Evolutionary conservation across 306 rosid species (phyloP), one percentile per base, ranked within the genome.

Genomic region (Dalbergia oliveri): DNA sequence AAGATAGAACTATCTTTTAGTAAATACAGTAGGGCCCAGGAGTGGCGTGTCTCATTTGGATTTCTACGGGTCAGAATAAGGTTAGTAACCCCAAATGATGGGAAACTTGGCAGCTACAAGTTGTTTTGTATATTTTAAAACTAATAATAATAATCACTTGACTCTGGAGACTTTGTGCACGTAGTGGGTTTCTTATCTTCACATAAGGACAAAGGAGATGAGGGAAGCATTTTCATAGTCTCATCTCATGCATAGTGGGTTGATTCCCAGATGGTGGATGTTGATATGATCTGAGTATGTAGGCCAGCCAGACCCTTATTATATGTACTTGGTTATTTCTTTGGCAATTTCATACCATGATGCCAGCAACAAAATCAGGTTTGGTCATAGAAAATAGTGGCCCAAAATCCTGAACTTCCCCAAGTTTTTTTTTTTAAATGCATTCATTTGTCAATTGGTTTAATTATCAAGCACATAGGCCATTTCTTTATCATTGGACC

Each of bases 11-110:
- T 39, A 16, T 11, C 31, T 19, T 18, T 44, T 11, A 11, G 34
- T 26, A 23, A 26, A 62, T 6, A 9, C 19, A 35, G 39, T 64
- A 14, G 13, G 37, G 69, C 2, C 23, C 23, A 9, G 47, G 64
- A 72, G 34, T 72, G 78, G 6, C 15, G 68, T 59, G n/a, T 73
- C 56, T 58, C 9, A 21, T 58, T 39, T 39, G 68, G 23, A 73
- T 57, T 73, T 73, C 26, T 18, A 57, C 21, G 43, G 56, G 49
- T 13, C 18, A 11, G 19, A 47, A 8, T 19, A 72, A 35, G 31
- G 10, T 72, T 72, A 6, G 18, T 37, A 15, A 14, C 45, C 26
- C 12, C 61, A 50, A 70, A 45, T 23, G 3, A 51, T 13, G 33
- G 77, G 44, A 73, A 73, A 21, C 56, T 43, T 58, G 68, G 47